phyloP scores from a whole-genome alignment of 1,284 basidiomycete species.

The Ustilago trichophora region DNA sequence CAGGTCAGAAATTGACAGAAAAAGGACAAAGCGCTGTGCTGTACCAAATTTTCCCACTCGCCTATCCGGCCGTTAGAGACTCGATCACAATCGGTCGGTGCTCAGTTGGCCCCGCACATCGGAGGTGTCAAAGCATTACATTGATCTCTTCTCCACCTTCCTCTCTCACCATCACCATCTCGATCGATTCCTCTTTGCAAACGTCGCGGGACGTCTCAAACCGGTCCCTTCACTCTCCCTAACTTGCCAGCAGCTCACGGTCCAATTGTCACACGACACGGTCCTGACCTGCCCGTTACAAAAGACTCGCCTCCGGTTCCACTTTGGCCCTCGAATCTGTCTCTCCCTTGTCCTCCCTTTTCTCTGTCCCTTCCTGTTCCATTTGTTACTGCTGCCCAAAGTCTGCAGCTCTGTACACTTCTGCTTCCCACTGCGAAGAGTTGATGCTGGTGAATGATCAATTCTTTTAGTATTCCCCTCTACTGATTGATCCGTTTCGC shows the following conservation, averaged over 20 bases:
- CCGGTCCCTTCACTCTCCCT: too few relatives aligned
- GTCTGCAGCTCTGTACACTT: slow-evolving; percentile 21
- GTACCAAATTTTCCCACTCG: background rate
- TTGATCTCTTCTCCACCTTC: background rate
- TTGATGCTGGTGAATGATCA: slow-evolving; percentile 52
- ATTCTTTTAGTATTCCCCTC: slow-evolving; percentile 28
- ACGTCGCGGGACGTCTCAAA: too few relatives aligned
- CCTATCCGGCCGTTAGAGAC: slow-evolving; percentile 5
- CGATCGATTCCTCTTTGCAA: background rate
- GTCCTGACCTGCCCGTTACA: too few relatives aligned
- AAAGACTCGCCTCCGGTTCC: background rate
- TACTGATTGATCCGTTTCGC: slow-evolving; percentile 31
- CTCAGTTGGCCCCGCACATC: too few relatives aligned
- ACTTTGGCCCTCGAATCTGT: background rate
- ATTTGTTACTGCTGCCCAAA: too few relatives aligned
- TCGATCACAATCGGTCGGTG: background rate
- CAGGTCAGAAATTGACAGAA: background rate
- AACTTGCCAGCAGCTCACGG: too few relatives aligned
- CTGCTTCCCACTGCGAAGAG: slow-evolving; percentile 12
- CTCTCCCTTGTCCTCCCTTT: background rate
- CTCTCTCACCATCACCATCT: slow-evolving; percentile 5
- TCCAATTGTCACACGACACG: too few relatives aligned
- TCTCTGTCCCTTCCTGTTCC: slow-evolving; percentile 3
- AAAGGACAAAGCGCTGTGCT: background rate
- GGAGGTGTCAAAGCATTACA: too few relatives aligned